Conservation (phyloP, 176 grass and related monocot genomes). For the Pontederia paniculata region DNA sequence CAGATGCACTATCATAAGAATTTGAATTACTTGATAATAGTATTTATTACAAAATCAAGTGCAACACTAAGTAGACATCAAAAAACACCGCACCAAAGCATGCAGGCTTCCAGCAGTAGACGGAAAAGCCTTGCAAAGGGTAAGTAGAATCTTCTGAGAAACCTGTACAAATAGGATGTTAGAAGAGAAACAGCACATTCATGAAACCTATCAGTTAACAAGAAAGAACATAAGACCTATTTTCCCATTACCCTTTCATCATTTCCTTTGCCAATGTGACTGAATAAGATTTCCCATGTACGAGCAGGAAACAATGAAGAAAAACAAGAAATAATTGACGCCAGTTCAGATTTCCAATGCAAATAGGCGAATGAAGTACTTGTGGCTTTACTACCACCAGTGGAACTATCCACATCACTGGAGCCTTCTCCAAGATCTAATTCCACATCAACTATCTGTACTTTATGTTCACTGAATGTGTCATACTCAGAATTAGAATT, state of each 20-base stretch:
- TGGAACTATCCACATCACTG: constrained; percentile 40
- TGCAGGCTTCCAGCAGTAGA: constrained; percentile 39
- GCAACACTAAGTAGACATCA: constrained; percentile 1
- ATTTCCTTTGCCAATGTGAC: constrained; percentile 43
- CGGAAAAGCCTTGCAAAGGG: constrained; percentile 59
- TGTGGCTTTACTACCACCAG: constrained; percentile 31
- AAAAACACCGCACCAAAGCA: constrained; percentile 42
- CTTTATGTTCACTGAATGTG: constrained; percentile 28
- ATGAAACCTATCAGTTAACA: too few species aligned
- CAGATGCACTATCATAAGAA: constrained; percentile 8
- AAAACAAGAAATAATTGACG: constrained; percentile 53
- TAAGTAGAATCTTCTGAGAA: constrained; percentile 50
- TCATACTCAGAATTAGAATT: constrained; percentile 35
- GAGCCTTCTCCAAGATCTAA: constrained; percentile 48
- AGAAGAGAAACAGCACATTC: too few species aligned
- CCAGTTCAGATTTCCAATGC: constrained; percentile 53
- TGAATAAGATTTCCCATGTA: constrained; percentile 75
- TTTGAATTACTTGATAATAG: not conserved
- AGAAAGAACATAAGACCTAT: constrained; percentile 16
- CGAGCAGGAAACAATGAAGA: constrained; percentile 48
- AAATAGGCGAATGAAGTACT: constrained; percentile 36
- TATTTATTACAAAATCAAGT: constrained; percentile 9
- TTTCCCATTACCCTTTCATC: constrained; percentile 38
- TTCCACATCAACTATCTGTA: constrained; percentile 64
- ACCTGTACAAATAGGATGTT: too few species aligned